phyloP scores from a whole-genome alignment of 179 eudicot genomes.

The Dionaea muscipula region DNA sequence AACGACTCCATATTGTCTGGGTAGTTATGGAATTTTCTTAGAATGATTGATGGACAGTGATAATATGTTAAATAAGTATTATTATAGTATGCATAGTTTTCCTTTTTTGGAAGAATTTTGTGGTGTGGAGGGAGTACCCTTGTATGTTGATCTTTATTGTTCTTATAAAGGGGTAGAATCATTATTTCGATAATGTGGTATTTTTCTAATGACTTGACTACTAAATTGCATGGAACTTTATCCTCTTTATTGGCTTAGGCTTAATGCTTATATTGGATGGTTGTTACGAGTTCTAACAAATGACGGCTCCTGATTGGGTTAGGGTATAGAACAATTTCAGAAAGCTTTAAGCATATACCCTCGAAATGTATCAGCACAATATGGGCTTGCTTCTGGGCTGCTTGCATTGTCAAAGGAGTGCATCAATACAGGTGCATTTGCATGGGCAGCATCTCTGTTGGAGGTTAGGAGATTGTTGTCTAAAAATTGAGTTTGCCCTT shows the following conservation, averaged over 20 bases:
- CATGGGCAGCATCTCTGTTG: slow-evolving; percentile 85
- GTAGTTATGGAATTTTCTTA: background rate
- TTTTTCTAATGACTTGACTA: background rate
- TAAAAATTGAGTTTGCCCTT: background rate
- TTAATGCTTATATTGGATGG: background rate
- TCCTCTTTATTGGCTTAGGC: background rate
- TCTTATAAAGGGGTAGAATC: no score
- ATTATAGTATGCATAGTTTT: no score
- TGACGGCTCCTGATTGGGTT: background rate
- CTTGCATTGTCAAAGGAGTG: slow-evolving; percentile 78
- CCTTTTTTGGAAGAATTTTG: no score
- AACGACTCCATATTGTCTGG: background rate
- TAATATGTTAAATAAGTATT: no score
- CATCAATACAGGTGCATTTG: slow-evolving; percentile 67
- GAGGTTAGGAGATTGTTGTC: slow-evolving; percentile 41
- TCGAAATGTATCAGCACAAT: slow-evolving; percentile 54
- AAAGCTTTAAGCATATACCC: slow-evolving; percentile 58
- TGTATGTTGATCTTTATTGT: no score
- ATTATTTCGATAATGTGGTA: no score
- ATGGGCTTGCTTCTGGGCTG: slow-evolving; percentile 88
- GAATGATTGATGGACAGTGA: no score
- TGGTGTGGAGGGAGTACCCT: no score
- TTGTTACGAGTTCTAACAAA: background rate
- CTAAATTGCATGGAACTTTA: background rate
- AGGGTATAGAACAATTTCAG: slow-evolving; percentile 83